Base-by-base conservation (phyloP, 2,329 filamentous ascomycete species). In the Paraphaeosphaeria sporulosa region DNA sequence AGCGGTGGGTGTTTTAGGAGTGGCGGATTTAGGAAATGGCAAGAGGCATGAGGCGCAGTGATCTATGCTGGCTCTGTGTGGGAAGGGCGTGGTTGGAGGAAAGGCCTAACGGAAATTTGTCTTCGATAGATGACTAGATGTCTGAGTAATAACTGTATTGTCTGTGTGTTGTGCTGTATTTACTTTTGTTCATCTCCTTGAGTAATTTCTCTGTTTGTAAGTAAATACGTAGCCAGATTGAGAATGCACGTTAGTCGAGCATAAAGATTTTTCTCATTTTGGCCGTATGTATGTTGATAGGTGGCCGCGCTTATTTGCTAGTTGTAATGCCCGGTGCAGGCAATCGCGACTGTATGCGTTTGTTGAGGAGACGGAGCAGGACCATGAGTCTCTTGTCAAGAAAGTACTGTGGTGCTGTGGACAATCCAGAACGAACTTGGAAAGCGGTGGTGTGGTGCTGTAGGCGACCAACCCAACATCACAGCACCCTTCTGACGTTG, bases 1-100 rank as follows among this genome's bases (percentile, higher is more conserved):
- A 59, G 50, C 55, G 59, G 51, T 48, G 65, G 58, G 61, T 61
- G 59, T 61, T 53, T 9, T 51, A 25, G 23, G 44, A 15, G n/a
- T n/a, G 15, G 13, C 40, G 1, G 40, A 8, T 5, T 13, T 46
- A 25, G 19, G 19, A 8, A 27, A 13, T 7, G 34, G 47, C 7
- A 32, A 49, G 38, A 40, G 13, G 36, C 7, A 4, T 40, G 38
- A 4, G 38, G 17, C 38, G 17, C n/a, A 27, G 25, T 6, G 25
- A 27, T 40, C 13, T 40, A 19, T 19, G 38, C 38, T n/a, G 38
- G 30, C 10, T 9, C 10, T 32, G 4, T 12, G 7, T 2, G 4
- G 30, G 30, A 9, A 8, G 30, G 30, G 30, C 2, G 36, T 40
- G 36, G 8, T 40, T 12, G 36, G 23, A 5, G 42, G 23, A 27